Base-by-base conservation (phyloP, 148 eudicot genomes). In the Amaranthus hypochondriacus region DNA sequence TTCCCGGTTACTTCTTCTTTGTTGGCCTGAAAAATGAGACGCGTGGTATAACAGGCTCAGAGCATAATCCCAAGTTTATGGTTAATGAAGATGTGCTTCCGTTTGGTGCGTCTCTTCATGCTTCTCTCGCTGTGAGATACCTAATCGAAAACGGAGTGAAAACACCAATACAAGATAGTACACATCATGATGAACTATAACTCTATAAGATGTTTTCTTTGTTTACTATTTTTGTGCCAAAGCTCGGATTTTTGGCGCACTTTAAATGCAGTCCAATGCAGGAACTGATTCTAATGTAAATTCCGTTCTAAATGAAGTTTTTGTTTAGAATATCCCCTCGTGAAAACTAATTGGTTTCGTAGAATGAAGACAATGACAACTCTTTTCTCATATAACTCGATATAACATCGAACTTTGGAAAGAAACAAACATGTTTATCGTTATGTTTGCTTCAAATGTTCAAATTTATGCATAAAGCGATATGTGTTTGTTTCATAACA, bases 1-100 rank as follows among this genome's bases (percentile, higher is more conserved):
- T 92, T 43, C 97, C 97, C 0, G 99, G 97, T 55, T 83, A 85
- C 80, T 87, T 92, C 80, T 90, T 76, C 81, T 90, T 92, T 64
- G 82, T 95, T 0, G 99, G 97, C 13, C 79, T 90, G 88, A 83
- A 86, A 66, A 81, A 83, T 62, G 94, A 88, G 77, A 83, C 83
- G 11, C 68, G 46, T 15, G 84, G 80, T 73, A 69, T 11, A 51
- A 78, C 81, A 14, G 81, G 82, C 48, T 59, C 71, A 9, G 82
- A 79, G 56, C 97, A 91, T 68, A 84, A 83, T 43, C 84, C 90
- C 0, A 68, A 75, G 71, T 89, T 75, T 59, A 75, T 49, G 49
- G 78, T 87, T 7, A 88, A 92, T 21, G 97, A 91, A 81, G 87
- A 88, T 18, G 83, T 48, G 12, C 87, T 89, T 71, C 90, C 94